These are phyloP conservation scores for Fusarium guadeloupense DNA, from an alignment of 2,329 filamentous ascomycete genomes.

Conservation along the genomic window DNA sequence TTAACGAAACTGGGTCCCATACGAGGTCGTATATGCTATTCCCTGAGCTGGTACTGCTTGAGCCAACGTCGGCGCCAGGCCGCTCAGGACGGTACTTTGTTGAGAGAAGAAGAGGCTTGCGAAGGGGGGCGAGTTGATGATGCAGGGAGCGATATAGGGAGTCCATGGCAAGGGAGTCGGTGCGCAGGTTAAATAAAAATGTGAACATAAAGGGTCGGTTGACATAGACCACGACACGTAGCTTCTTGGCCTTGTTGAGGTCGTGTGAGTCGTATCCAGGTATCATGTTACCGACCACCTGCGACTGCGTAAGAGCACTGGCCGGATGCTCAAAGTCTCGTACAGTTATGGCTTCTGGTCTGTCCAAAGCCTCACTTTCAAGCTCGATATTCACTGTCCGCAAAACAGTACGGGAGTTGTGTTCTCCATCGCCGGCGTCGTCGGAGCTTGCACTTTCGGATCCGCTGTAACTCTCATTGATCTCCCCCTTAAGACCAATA, in stretches of 20 bases:
- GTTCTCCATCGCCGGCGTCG: constrained; percentile 44
- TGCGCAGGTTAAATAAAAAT: constrained; percentile 71
- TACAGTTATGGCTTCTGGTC: constrained; percentile 56
- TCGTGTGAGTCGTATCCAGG: constrained; percentile 55
- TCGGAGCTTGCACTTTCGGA: constrained; percentile 46
- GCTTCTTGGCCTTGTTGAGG: constrained; percentile 62
- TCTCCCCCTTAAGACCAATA: constrained; percentile 73
- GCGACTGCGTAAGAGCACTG: constrained; percentile 46
- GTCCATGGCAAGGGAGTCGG: constrained; percentile 66
- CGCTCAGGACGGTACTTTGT: constrained; percentile 66
- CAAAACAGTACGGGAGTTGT: constrained; percentile 66
- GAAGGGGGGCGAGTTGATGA: constrained; percentile 67
- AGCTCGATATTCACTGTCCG: constrained; percentile 75
- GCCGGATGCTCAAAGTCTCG: constrained; percentile 55
- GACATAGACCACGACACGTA: constrained; percentile 78
- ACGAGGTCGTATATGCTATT: constrained; percentile 68
- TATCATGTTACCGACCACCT: constrained; percentile 48
- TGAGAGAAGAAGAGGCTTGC: constrained; percentile 64
- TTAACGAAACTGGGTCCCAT: constrained; percentile 67
- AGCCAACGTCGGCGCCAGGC: constrained; percentile 45
- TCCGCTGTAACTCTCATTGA: constrained; percentile 58
- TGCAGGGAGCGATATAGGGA: constrained; percentile 68
- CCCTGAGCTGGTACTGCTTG: constrained; percentile 24
- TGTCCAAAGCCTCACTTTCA: constrained; percentile 52
- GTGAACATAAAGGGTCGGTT: constrained; percentile 80